phyloP scores from a whole-genome alignment of 1,139 yeast species.

The Hansenula anomala region DNA sequence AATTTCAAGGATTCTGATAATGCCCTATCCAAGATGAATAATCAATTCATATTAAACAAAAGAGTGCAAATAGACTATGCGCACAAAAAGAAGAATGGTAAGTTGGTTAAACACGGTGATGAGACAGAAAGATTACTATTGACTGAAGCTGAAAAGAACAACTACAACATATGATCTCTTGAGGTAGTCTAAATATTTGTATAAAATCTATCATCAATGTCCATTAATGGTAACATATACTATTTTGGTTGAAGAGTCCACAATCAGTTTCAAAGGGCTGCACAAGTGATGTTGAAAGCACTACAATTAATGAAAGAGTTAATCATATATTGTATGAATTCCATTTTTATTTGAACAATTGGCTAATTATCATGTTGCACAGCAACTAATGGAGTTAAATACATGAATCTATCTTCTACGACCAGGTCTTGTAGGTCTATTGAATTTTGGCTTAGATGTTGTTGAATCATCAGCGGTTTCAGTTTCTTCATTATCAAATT shows the following conservation, averaged over 20 bases:
- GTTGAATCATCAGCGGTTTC: slow-evolving; percentile 2
- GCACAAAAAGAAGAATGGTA: slow-evolving; percentile 55
- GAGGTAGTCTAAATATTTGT: no score
- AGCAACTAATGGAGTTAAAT: slow-evolving; percentile 9
- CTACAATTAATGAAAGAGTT: slow-evolving; percentile 36
- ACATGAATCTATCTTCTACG: slow-evolving; percentile 23
- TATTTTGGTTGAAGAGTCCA: no score
- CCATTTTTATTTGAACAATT: slow-evolving; percentile 14
- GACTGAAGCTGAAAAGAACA: slow-evolving; percentile 49
- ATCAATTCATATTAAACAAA: slow-evolving; percentile 64
- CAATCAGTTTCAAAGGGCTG: slow-evolving; percentile 43
- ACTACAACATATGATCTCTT: slow-evolving; percentile 12
- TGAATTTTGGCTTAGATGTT: slow-evolving; percentile 12
- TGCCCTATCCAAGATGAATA: slow-evolving; percentile 69
- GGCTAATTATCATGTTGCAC: slow-evolving; percentile 12
- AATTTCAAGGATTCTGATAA: slow-evolving; percentile 67
- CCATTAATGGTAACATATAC: no score
- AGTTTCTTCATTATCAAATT: slow-evolving; percentile 6
- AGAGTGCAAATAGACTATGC: slow-evolving; percentile 66
- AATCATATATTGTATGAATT: slow-evolving; percentile 35
- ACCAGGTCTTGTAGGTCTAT: slow-evolving; percentile 24
- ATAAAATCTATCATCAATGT: no score
- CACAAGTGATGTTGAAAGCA: slow-evolving; percentile 38
- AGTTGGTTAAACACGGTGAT: slow-evolving; percentile 66
- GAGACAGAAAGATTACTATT: slow-evolving; percentile 71